Conservation (phyloP, 306 rosid genomes). For the Cyamopsis tetragonoloba region DNA sequence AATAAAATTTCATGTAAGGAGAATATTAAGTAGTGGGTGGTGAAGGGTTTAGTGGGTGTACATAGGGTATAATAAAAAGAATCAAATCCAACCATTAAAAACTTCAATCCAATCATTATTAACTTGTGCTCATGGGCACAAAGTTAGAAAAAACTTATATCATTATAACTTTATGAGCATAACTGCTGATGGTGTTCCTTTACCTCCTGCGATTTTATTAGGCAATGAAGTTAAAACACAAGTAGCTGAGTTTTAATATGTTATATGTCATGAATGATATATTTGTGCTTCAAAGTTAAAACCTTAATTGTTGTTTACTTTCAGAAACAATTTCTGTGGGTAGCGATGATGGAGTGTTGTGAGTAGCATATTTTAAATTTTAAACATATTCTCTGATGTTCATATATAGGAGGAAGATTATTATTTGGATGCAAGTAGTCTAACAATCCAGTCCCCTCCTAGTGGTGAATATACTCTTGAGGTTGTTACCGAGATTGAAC, state of each 20-base stretch:
- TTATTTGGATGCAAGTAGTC: constrained; percentile 61
- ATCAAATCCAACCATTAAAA: too few relatives aligned
- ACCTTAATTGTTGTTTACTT: neutral
- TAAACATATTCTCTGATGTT: neutral
- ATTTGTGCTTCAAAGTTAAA: constrained; percentile 6
- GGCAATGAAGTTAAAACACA: constrained; percentile 10
- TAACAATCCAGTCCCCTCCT: constrained; percentile 70
- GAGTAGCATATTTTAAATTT: constrained; percentile 21
- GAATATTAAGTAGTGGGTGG: too few relatives aligned
- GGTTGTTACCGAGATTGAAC: constrained; percentile 66
- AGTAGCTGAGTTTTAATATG: neutral
- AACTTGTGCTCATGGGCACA: too few relatives aligned
- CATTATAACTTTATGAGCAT: neutral
- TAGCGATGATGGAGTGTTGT: constrained; percentile 1
- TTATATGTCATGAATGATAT: neutral
- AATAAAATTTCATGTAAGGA: too few relatives aligned
- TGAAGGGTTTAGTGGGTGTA: too few relatives aligned
- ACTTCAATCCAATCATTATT: too few relatives aligned
- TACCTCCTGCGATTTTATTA: constrained; percentile 7
- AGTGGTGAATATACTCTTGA: constrained; percentile 66
- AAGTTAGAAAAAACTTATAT: too few relatives aligned
- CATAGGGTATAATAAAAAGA: too few relatives aligned
- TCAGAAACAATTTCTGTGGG: neutral
- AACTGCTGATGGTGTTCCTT: constrained; percentile 1
- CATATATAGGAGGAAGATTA: constrained; percentile 64